These are phyloP conservation scores for Pseudomicrostroma phylloplanum DNA, from an alignment of 1,284 basidiomycete species.

Conservation along the genomic window DNA sequence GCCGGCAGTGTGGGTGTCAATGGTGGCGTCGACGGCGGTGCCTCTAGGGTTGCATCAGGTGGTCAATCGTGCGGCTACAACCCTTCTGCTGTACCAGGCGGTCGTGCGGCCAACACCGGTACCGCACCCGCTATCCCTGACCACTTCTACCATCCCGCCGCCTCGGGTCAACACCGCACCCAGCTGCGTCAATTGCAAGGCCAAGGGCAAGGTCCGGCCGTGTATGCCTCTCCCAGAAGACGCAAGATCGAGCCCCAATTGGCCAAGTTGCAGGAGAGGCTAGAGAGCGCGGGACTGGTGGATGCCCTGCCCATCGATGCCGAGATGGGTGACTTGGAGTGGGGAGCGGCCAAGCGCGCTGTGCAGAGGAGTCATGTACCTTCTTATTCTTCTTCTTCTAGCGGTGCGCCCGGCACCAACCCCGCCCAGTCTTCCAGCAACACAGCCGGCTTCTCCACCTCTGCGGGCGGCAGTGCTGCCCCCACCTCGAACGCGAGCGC, in stretches of 20 bases:
- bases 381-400: background rate
- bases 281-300: slow-evolving; percentile 38
- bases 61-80: slow-evolving; percentile 17
- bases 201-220: background rate
- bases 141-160: slow-evolving; percentile 11
- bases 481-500: background rate
- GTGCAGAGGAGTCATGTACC: slow-evolving; percentile 1
- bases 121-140: slow-evolving; percentile 16
- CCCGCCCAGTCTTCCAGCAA: background rate
- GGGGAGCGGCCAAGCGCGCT: slow-evolving; percentile 8
- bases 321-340: slow-evolving; percentile 44
- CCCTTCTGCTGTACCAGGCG: slow-evolving; percentile 17
- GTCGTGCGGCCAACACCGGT: slow-evolving; percentile 15
- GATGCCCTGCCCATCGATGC: slow-evolving; percentile 38
- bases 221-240: no score
- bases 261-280: slow-evolving; percentile 33
- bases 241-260: slow-evolving; percentile 34
- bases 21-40: background rate
- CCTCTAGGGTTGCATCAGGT: background rate
- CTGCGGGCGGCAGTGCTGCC: background rate
- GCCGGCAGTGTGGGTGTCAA: background rate
- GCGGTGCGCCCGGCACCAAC: no score
- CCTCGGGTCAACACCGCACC: background rate
- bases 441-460: background rate
- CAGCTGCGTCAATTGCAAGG: slow-evolving; percentile 2